Percentiles rank a stretch among this genome's conserved stretches.
phyloP scores from a whole-genome alignment of 2,329 filamentous ascomycete genomes.

The Penicillium sp. region DNA sequence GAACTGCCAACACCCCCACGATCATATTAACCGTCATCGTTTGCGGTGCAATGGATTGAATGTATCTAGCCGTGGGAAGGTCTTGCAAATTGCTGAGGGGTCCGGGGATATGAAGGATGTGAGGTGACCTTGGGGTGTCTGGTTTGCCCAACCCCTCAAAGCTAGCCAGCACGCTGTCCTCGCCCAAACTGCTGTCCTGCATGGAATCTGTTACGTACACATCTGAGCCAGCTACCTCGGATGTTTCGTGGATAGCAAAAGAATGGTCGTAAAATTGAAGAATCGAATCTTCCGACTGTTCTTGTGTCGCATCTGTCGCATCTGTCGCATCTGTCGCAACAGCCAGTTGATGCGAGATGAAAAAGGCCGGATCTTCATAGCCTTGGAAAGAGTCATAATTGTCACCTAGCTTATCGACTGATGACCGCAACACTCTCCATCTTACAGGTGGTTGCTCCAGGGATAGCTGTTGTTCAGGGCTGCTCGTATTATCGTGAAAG shows the following conservation, averaged over 20 bases:
- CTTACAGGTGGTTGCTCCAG: slow-evolving; percentile 19
- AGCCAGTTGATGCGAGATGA: slow-evolving; percentile 31
- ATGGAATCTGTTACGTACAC: slow-evolving; percentile 18
- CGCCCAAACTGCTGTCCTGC: slow-evolving; percentile 25
- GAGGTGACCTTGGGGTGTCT: slow-evolving; percentile 4
- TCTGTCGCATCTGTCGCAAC: slow-evolving; percentile 7
- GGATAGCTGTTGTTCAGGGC: slow-evolving; percentile 3
- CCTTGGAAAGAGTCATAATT: slow-evolving; percentile 11
- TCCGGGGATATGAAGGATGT: slow-evolving; percentile 37
- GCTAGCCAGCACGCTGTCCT: slow-evolving; percentile 15
- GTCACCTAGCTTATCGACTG: slow-evolving; percentile 3
- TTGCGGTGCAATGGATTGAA: slow-evolving; percentile 68
- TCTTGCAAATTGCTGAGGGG: slow-evolving; percentile 63
- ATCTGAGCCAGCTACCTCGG: slow-evolving; percentile 25
- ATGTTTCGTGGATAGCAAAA: slow-evolving; percentile 64
- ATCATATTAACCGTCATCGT: slow-evolving; percentile 80
- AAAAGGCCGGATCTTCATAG: slow-evolving; percentile 25
- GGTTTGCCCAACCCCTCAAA: slow-evolving; percentile 5
- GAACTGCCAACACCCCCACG: slow-evolving; percentile 72
- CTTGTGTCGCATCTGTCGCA: not conserved
- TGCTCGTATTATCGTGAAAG: slow-evolving; percentile 19
- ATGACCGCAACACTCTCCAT: slow-evolving; percentile 32
- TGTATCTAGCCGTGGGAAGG: slow-evolving; percentile 65
- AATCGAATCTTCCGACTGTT: slow-evolving; percentile 30
- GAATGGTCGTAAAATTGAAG: slow-evolving; percentile 76